Evolutionary conservation across 345 rosid genomes (phyloP).

Genomic region (Aethionema arabicum): DNA sequence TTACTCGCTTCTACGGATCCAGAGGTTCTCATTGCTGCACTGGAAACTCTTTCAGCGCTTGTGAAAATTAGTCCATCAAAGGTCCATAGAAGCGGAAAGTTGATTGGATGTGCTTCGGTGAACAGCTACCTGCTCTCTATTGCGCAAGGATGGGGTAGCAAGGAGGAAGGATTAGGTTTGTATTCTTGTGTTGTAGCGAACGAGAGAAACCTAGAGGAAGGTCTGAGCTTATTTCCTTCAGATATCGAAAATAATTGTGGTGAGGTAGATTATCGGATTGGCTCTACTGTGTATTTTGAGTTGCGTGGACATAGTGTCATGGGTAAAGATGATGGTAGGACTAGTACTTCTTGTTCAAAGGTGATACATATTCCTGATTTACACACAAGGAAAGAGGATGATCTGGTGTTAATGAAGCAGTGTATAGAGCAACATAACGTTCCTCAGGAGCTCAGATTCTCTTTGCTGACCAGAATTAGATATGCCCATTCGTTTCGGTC

Average conservation of each 20-base stretch:
- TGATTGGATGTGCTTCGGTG: slow-evolving; percentile 83
- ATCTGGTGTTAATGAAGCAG: slow-evolving; percentile 68
- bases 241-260: slow-evolving; percentile 56
- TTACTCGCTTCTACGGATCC: slow-evolving; percentile 94
- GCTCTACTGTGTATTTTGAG: slow-evolving; percentile 87
- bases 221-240: slow-evolving; percentile 79
- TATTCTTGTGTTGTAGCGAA: slow-evolving; percentile 87
- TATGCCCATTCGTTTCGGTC: slow-evolving; percentile 90
- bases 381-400: slow-evolving; percentile 86
- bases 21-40: slow-evolving; percentile 79
- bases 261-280: slow-evolving; percentile 67
- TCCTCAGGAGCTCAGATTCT: slow-evolving; percentile 75
- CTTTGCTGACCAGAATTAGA: slow-evolving; percentile 86
- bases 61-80: slow-evolving; percentile 88
- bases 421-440: slow-evolving; percentile 76
- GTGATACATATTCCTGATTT: slow-evolving; percentile 75
- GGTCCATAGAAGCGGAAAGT: slow-evolving; percentile 82
- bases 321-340: slow-evolving; percentile 40
- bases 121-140: slow-evolving; percentile 80
- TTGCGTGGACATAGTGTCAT: slow-evolving; percentile 60
- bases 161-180: slow-evolving; percentile 94
- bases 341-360: slow-evolving; percentile 42
- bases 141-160: slow-evolving; percentile 99
- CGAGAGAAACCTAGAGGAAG: slow-evolving; percentile 82
- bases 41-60: slow-evolving; percentile 84